Base-by-base conservation (phyloP, 75 land plant species). In the Cunninghamia lanceolata region DNA sequence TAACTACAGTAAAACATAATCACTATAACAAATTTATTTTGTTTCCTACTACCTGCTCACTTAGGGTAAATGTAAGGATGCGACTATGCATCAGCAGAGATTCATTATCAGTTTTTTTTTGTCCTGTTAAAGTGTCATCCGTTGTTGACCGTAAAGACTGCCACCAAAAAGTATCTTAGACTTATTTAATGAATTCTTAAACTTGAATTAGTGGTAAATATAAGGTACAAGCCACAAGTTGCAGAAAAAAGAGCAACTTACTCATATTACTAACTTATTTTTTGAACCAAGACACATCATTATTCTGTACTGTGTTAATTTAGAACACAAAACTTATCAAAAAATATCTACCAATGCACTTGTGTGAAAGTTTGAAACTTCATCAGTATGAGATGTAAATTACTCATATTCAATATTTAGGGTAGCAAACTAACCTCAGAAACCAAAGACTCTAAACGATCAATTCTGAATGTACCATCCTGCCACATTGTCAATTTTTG, bases 381-480 rank as follows among this genome's bases (percentile, higher is more conserved):
- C 30, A n/a, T 4, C 35, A 50, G 30, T 84, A 52, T 85, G 21
- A 40, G 84, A 43, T 43, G 36, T 59, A 82, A 73, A 34, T 73
- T 73, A 34, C 11, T 71, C 36, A 34, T 76, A 39, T 21, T 9
- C 21, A 63, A 63, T 63, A 63, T 17, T 80, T 45, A 86, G 40
- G 53, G 4, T 14, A 28, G 74, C 42, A 84, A 79, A 85, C 86
- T 81, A 45, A 97, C 99, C 99, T 98, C 99, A 82, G 90, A 84
- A 32, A 98, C 56, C 16, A 98, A 83, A 59, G 99, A 96, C 86
- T 98, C 99, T 32, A 98, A 88, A 28, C 99, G 96, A 85, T 98
- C 99, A 88, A 98, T 93, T 87, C 93, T 93, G 92, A 98, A 98
- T 10, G 88, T 84, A 43, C 99, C 99, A 80, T 95, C 99, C 99